A percentile compares a stretch with the other conserved stretches of the same genome.
These are phyloP conservation scores for Nissolia schottii DNA, from an alignment of 306 rosid species.

Conservation along the genomic window DNA sequence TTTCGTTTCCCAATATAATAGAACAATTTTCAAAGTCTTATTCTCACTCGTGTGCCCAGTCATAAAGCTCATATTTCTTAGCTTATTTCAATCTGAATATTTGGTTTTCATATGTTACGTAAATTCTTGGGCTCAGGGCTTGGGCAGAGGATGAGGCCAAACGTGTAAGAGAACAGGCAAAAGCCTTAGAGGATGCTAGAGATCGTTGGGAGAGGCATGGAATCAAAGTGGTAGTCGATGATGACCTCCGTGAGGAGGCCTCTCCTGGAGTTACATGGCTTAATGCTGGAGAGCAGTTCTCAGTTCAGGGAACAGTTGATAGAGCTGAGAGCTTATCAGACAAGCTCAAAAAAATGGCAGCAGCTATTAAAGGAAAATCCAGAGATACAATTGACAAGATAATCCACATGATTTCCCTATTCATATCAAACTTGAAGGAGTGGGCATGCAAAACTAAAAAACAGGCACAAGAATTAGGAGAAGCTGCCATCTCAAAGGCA, in stretches of 20 bases:
- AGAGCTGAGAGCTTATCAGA: conserved; percentile 67
- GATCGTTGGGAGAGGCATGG: conserved; percentile 95
- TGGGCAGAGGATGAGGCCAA: conserved; percentile 99
- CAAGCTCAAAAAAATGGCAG: conserved; percentile 64
- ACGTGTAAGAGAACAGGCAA: conserved; percentile 89
- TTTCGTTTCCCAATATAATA: not conserved
- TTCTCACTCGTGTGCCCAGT: not conserved
- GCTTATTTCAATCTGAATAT: not conserved
- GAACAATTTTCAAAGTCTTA: not conserved
- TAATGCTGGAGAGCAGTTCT: conserved; percentile 58
- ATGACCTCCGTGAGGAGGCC: conserved; percentile 80
- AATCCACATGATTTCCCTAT: conserved; percentile 46
- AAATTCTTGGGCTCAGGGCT: conserved; percentile 43
- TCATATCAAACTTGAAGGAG: conserved; percentile 56
- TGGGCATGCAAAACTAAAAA: conserved; percentile 53
- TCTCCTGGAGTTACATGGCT: conserved; percentile 77
- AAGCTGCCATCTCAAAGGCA: conserved; percentile 46
- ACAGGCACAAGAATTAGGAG: conserved; percentile 51
- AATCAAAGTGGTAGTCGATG: conserved; percentile 87
- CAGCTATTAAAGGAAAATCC: conserved; percentile 59
- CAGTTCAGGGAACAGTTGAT: conserved; percentile 59
- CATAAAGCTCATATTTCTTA: not conserved
- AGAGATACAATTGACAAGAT: conserved; percentile 52
- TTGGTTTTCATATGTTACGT: not conserved
- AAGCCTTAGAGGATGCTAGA: conserved; percentile 87